Percentiles rank a stretch among this genome's conserved stretches.
These are phyloP conservation scores for Castanea mollissima DNA, from an alignment of 306 rosid species.

Conservation along the genomic window DNA sequence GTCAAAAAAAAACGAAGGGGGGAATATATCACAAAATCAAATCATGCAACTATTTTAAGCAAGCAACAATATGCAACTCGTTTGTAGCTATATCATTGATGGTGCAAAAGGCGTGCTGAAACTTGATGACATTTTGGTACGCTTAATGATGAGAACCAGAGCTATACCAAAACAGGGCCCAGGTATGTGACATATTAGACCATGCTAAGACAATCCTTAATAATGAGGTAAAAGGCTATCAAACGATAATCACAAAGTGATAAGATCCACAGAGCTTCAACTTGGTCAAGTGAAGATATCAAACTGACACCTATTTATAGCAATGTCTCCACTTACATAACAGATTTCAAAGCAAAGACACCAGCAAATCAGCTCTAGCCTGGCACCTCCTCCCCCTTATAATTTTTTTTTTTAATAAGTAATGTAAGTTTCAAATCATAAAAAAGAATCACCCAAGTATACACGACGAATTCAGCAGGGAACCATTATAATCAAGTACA, in stretches of 20 bases:
- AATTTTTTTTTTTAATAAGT: too few relatives aligned
- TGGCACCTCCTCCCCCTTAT: too few relatives aligned
- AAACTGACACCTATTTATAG: background rate
- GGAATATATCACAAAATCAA: conserved; percentile 1
- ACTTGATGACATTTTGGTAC: background rate
- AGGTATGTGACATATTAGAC: background rate
- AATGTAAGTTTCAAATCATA: too few relatives aligned
- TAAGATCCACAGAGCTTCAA: background rate
- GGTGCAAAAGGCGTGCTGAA: background rate
- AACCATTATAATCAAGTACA: too few relatives aligned
- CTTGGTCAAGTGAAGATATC: background rate
- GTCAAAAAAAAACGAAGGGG: background rate
- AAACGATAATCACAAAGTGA: background rate
- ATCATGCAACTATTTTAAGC: conserved; percentile 8
- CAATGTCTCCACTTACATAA: background rate
- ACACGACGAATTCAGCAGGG: too few relatives aligned
- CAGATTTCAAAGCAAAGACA: background rate
- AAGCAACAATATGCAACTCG: background rate
- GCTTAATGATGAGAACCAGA: background rate
- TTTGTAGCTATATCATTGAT: conserved; percentile 10
- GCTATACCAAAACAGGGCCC: background rate
- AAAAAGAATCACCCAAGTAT: too few relatives aligned
- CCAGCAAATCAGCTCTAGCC: background rate
- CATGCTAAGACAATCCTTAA: background rate
- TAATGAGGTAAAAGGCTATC: background rate